Base-by-base conservation (phyloP, 2,329 filamentous ascomycete species). In the Sordariomycetes sp. region DNA sequence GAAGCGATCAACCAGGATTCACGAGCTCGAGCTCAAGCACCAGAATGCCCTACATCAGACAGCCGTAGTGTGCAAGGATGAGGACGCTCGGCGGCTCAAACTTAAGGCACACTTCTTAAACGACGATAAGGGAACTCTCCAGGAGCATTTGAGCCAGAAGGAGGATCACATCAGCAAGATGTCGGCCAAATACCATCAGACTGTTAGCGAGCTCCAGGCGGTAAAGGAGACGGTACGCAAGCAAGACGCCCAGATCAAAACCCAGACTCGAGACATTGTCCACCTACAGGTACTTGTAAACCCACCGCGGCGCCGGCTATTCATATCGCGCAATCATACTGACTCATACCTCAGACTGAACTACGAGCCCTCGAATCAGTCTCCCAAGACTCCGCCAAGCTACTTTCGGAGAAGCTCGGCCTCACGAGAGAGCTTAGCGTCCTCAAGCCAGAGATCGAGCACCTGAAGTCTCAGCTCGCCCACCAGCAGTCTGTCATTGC, bases 101-200 rank as follows among this genome's bases (percentile, higher is more conserved):
- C 76, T 92, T 60, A 81, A 85, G 61, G 76, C 85, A 57, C 72
- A 91, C 57, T 70, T 90, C n/a, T 74, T 88, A n/a, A 78, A 85
- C 60, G 83, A 91, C 62, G 86, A 95, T 61, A 89, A 86, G 61
- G 80, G 84, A 53, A 76, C 80, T 10, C 70, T 96, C 32, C 80
- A 82, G 61, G 79, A 84, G 52, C 77, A 85, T 61, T 68, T 91
- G 20, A 70, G 75, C 3, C 72, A 81, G 45, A 79, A 80, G 62
- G 80, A 86, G 55, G 75, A 81, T 55, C 77, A 80, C 51, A 77
- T 86, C 55, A 79, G 81, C 34, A 62, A 69, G 10, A 66, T 81
- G 13, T 63, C 65, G 0, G 66, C 69, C 15, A 68, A 73, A 57
- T 68, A 70, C 58, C 71, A 76, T 10, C 68, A 71, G 25, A 62